phyloP scores from a whole-genome alignment of 73 alveolate species.

The Diophrys appendiculata region DNA sequence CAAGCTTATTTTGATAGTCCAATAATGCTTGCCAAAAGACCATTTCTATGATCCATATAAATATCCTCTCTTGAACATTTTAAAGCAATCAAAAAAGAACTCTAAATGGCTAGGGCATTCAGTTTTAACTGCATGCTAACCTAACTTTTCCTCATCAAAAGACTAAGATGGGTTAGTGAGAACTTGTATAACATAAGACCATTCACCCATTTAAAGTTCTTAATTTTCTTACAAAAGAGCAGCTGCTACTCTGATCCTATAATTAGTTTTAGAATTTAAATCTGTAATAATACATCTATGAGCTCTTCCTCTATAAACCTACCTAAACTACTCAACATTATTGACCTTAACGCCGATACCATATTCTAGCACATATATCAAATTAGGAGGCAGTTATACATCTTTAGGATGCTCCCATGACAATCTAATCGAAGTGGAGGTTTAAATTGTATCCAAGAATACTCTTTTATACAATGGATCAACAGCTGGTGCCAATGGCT shows the following conservation, averaged over 20 bases:
- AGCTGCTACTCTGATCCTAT: conserved; percentile 63
- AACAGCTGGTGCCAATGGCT: no score
- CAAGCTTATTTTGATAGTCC: not conserved
- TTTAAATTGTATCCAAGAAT: conserved; percentile 5
- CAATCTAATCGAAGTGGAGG: conserved; percentile 1
- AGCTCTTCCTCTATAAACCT: conserved; percentile 60
- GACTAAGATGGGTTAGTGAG: conserved; percentile 16
- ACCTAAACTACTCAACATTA: conserved; percentile 55
- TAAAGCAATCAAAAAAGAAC: conserved; percentile 9
- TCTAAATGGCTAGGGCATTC: not conserved
- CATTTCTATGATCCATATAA: not conserved
- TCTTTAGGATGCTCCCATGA: conserved; percentile 6
- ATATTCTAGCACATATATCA: conserved; percentile 46
- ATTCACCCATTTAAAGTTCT: conserved; percentile 33
- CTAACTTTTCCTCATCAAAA: conserved; percentile 12
- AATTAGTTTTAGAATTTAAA: conserved; percentile 34
- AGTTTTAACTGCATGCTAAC: conserved; percentile 18
- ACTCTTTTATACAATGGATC: not conserved
- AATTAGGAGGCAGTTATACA: not conserved
- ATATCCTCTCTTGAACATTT: not conserved
- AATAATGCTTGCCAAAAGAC: conserved; percentile 6
- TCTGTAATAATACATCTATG: conserved; percentile 63
- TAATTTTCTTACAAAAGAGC: not conserved
- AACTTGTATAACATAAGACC: conserved; percentile 52
- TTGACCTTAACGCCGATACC: conserved; percentile 55